Percentiles rank a stretch among this genome's conserved stretches.
These are phyloP conservation scores for Cercospora sp. DNA, from an alignment of 2,329 filamentous ascomycete genomes.

Conservation along the genomic window DNA sequence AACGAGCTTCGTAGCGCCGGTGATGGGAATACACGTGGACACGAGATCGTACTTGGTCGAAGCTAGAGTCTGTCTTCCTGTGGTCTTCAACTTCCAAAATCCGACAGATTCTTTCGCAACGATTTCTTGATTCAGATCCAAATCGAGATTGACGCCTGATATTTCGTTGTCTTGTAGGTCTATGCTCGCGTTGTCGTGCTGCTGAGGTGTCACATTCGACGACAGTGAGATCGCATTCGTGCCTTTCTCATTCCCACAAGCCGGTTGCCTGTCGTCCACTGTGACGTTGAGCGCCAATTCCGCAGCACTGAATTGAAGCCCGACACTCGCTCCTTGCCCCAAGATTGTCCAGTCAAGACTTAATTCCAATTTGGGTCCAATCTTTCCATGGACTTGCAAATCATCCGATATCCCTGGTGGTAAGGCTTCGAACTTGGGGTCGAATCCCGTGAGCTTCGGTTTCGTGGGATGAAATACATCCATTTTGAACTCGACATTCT, in stretches of 20 bases:
- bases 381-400: slow-evolving; percentile 2
- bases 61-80: background rate
- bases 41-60: background rate
- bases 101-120: slow-evolving; percentile 4
- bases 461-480: background rate
- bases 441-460: slow-evolving; percentile 6
- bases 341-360: slow-evolving; percentile 12
- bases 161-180: background rate
- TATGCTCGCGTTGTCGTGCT: background rate
- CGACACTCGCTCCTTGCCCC: slow-evolving; percentile 9
- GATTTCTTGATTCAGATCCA: slow-evolving; percentile 12
- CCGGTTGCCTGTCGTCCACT: background rate
- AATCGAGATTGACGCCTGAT: background rate
- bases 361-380: slow-evolving; percentile 11
- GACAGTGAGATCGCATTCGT: background rate
- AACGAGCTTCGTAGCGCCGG: background rate
- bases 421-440: slow-evolving; percentile 10
- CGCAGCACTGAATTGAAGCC: slow-evolving; percentile 13
- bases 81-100: background rate
- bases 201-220: background rate
- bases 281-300: slow-evolving; percentile 4
- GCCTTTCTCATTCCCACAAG: background rate
- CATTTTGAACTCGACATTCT: background rate
- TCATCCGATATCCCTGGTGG: slow-evolving; percentile 7
- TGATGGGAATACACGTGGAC: slow-evolving; percentile 3